Base-by-base conservation (phyloP, 176 grass and related monocot species). In the Coix lacrymajobi region DNA sequence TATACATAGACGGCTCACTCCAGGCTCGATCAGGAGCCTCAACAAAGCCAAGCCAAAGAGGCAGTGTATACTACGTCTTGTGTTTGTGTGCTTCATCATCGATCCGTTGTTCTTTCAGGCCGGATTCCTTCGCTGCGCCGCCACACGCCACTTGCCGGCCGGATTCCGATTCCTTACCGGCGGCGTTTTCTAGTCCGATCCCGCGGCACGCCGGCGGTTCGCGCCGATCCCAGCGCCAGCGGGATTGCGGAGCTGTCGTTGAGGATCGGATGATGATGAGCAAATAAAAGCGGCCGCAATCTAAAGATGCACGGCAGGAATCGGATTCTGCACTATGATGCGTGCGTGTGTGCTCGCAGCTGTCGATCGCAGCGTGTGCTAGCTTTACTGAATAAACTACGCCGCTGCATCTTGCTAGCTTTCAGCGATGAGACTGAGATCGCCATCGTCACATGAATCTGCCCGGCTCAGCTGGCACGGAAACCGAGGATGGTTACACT, bases 191-290 rank as follows among this genome's bases (percentile, higher is more conserved):
- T 62, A 73, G 69, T 73, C 51, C 0, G 20, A 56, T 56, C 57
- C 67, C 2, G 54, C 69, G 69, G 69, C 80, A 82, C 80, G 57
- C 78, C 78, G 32, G n/a, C 28, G 80, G 69, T 15, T n/a, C 51
- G 57, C 32, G 11, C 14, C 19, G 49, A 46, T 32, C 36, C 11
- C 44, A 34, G 58, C 75, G 38, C 16, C 32, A 63, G 16, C 58
- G 4, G 39, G 40, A 41, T 26, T 56, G 51, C 19, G 7, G 20
- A n/a, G 20, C n/a, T n/a, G n/a, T n/a, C n/a, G n/a, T 62, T 19
- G 33, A 41, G 34, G 56, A 41, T 41, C 5, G 24, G 56, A 43
- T 30, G 49, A 52, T 51, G 17, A 51, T 20, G 56, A n/a, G 57
- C 24, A 29, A n/a, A n/a, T n/a, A n/a, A 30, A 41, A 17, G 15